Conservation (phyloP, 2,329 filamentous ascomycete species). For the Hymenoscyphus fraxineus region DNA sequence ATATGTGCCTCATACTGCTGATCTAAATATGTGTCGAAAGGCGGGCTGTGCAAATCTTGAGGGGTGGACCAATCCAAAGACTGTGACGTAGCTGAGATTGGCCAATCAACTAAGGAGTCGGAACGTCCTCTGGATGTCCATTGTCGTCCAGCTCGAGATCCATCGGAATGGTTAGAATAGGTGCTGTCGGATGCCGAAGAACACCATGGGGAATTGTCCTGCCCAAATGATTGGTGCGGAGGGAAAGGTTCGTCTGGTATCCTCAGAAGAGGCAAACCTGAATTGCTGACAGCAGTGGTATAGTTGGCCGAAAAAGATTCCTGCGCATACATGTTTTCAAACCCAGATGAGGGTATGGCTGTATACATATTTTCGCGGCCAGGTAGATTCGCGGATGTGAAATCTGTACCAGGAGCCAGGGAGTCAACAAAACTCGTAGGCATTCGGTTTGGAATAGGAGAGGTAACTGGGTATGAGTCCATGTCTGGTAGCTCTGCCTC, state of each 20-base stretch:
- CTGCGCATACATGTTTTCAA: slow-evolving; percentile 19
- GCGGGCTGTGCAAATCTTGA: slow-evolving; percentile 27
- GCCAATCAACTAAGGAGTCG: slow-evolving; percentile 30
- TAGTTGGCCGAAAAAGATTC: slow-evolving; percentile 19
- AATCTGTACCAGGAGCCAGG: slow-evolving; percentile 9
- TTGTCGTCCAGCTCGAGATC: slow-evolving; percentile 23
- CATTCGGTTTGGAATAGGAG: slow-evolving; percentile 20
- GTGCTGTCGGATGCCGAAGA: slow-evolving; percentile 33
- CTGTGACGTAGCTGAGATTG: slow-evolving; percentile 20
- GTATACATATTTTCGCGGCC: slow-evolving; percentile 15
- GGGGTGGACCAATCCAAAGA: slow-evolving; percentile 24
- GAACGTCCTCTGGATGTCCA: slow-evolving; percentile 26
- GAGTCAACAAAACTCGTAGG: slow-evolving; percentile 16
- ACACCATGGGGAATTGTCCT: slow-evolving; percentile 33
- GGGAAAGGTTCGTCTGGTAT: slow-evolving; percentile 32
- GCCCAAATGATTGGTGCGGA: slow-evolving; percentile 28
- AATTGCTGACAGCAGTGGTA: slow-evolving; percentile 12
- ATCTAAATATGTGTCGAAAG: slow-evolving; percentile 26
- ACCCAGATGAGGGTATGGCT: slow-evolving; percentile 17
- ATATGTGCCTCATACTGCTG: slow-evolving; percentile 27
- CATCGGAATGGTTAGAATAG: slow-evolving; percentile 32
- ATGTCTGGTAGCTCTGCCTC: slow-evolving; percentile 23
- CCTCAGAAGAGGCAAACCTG: slow-evolving; percentile 26
- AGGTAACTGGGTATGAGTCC: slow-evolving; percentile 22
- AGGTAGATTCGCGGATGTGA: slow-evolving; percentile 9